Evolutionary conservation across 352 stramenopile genomes (phyloP).

Genomic region (Phytophthora boehmeriae): DNA sequence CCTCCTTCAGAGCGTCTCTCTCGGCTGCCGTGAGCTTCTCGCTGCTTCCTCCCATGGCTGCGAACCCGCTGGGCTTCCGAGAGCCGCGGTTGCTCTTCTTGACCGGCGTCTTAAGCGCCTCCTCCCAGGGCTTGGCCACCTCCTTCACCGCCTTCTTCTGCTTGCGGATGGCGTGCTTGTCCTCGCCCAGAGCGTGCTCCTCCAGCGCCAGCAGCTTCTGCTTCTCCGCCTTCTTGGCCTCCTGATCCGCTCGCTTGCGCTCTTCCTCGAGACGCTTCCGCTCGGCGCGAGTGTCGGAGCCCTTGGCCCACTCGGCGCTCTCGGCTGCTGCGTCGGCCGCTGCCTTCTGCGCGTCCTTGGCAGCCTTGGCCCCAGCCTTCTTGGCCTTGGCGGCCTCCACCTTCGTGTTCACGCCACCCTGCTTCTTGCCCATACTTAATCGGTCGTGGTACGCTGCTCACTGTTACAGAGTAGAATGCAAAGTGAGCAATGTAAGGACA

Average conservation of each 20-base stretch:
- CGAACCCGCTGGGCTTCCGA: constrained; percentile 34
- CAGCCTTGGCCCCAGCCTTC: constrained; percentile 60
- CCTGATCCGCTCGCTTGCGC: constrained; percentile 60
- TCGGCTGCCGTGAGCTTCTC: constrained; percentile 65
- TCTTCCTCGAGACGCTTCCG: constrained; percentile 59
- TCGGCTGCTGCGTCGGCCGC: constrained; percentile 47
- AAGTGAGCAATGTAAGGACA: neutral
- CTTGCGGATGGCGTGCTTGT: constrained; percentile 72
- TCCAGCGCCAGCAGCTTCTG: constrained; percentile 73
- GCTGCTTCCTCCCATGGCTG: constrained; percentile 27
- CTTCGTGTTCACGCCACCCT: constrained; percentile 67
- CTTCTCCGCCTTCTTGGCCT: constrained; percentile 77
- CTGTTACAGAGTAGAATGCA: neutral
- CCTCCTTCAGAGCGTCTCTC: constrained; percentile 52
- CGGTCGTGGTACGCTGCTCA: constrained; percentile 15
- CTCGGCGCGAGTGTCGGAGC: constrained; percentile 52
- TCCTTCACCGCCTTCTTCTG: constrained; percentile 73
- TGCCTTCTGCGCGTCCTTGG: constrained; percentile 61
- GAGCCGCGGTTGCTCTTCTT: constrained; percentile 79
- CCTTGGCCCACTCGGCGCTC: constrained; percentile 65
- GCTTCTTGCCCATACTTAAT: constrained; percentile 53
- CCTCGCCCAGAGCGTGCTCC: constrained; percentile 61
- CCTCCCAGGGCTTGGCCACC: constrained; percentile 69
- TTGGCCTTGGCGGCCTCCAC: constrained; percentile 76
- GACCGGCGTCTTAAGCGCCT: constrained; percentile 54